Conservation (phyloP, 1,139 yeast genomes). For the Sugiyamaella neomexicana region DNA sequence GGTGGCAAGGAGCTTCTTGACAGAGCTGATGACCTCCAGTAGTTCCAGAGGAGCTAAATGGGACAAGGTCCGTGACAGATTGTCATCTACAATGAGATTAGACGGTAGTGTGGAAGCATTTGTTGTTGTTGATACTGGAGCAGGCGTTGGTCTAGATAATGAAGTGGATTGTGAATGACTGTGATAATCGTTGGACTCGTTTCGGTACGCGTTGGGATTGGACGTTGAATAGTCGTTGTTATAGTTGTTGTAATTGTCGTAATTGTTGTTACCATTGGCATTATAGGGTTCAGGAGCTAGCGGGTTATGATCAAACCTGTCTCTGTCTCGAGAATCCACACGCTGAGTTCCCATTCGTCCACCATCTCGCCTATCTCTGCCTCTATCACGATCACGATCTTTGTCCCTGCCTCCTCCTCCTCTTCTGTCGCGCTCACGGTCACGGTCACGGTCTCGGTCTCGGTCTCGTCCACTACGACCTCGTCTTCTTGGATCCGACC, state of each 20-base stretch:
- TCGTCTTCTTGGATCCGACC: slow-evolving; percentile 35
- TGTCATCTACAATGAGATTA: slow-evolving; percentile 58
- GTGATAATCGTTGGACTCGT: slow-evolving; percentile 12
- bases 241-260: slow-evolving; percentile 3
- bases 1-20: slow-evolving; percentile 61
- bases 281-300: not conserved
- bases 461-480: slow-evolving; percentile 2
- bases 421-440: slow-evolving; percentile 70
- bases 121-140: not conserved
- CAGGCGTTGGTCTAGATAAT: not conserved
- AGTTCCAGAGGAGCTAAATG: slow-evolving; percentile 60
- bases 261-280: slow-evolving; percentile 7
- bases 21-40: slow-evolving; percentile 56
- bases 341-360: not conserved
- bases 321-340: not conserved
- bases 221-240: not conserved
- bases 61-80: slow-evolving; percentile 58
- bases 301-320: not conserved
- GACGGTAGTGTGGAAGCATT: slow-evolving; percentile 2
- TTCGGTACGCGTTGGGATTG: not conserved
- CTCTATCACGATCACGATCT: slow-evolving; percentile 1
- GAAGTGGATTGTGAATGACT: slow-evolving; percentile 5
- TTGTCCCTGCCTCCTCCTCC: slow-evolving; percentile 45
- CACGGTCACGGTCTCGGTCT: slow-evolving; percentile 55
- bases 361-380: not conserved